Percentiles rank a stretch among this genome's conserved stretches.
These are phyloP conservation scores for Calocybe gangraenosa DNA, from an alignment of 768 basidiomycete species.

Conservation along the genomic window DNA sequence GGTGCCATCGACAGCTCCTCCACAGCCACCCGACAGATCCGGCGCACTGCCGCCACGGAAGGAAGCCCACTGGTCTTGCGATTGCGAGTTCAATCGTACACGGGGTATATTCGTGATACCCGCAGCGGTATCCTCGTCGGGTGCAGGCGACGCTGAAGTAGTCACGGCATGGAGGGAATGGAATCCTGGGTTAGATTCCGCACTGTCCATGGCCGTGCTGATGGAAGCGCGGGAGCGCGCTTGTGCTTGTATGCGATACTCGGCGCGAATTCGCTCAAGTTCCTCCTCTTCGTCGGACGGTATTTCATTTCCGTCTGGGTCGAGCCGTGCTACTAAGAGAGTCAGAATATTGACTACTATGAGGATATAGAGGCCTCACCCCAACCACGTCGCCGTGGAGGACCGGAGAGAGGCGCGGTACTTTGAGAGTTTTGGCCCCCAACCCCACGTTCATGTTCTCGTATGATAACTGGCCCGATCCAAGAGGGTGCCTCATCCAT, in stretches of 20 bases:
- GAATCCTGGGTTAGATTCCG: slow-evolving; percentile 8
- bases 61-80: neutral
- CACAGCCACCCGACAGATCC: no score
- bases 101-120: slow-evolving; percentile 18
- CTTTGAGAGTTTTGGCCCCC: slow-evolving; percentile 2
- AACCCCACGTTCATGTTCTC: slow-evolving; percentile 10
- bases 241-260: slow-evolving; percentile 36
- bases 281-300: slow-evolving; percentile 59
- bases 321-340: slow-evolving; percentile 35
- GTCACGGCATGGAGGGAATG: slow-evolving; percentile 12
- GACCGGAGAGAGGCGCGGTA: slow-evolving; percentile 2
- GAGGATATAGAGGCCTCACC: slow-evolving; percentile 27
- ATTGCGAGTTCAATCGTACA: slow-evolving; percentile 17
- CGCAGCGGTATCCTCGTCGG: slow-evolving; percentile 12
- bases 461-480: neutral
- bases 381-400: slow-evolving; percentile 39
- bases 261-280: slow-evolving; percentile 49
- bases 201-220: slow-evolving; percentile 2
- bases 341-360: neutral
- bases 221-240: slow-evolving; percentile 2
- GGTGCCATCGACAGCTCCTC: no score
- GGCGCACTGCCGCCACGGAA: no score
- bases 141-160: slow-evolving; percentile 16
- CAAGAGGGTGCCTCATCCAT: slow-evolving; percentile 28
- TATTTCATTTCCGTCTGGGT: slow-evolving; percentile 61